Base-by-base conservation (phyloP, 179 eudicot species). In the Spinacia oleracea region DNA sequence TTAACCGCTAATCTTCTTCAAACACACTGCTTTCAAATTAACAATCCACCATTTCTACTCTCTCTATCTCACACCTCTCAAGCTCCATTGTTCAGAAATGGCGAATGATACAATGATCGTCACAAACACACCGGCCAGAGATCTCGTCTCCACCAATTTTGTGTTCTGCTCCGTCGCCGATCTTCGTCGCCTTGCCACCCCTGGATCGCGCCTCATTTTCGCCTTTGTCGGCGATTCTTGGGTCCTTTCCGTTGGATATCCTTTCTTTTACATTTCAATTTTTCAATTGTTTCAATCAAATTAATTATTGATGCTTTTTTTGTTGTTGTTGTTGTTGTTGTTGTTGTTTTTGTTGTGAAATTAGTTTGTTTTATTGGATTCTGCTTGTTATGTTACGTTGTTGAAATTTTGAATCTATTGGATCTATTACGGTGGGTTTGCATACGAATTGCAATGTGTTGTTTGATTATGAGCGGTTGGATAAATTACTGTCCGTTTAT, bases 101-200 rank as follows among this genome's bases (percentile, higher is more conserved):
- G 85, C 82, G 82, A 83, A 79, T 43, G 85, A 79, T n/a, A 67
- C 60, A 0, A 83, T 83, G 85, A 89, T 83, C 75, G 98, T 95
- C 15, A 89, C 91, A 29, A 90, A 81, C 77, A 88, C 95, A 9
- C 98, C 98, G 0, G 88, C 79, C 0, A 87, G 80, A 75, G 92
- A 91, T 78, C 94, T 95, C 29, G 97, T 86, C 5, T 80, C 82
- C 80, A 91, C 98, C 27, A 95, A 95, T 64, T 75, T 83, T 67
- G 97, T 92, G 8, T 95, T 89, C 70, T 90, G 93, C 72, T 88
- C 93, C 0, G 87, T 84, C 29, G 68, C 81, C 70, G 98, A 95
- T 90, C 85, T 87, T 80, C 87, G 89, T 16, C 81, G 79, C 48
- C 89, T 93, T 70, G 40, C 84, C 16, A 75, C 82, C 25, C 74